phyloP scores from a whole-genome alignment of 1,284 basidiomycete genomes.

The Porodaedalea pini region DNA sequence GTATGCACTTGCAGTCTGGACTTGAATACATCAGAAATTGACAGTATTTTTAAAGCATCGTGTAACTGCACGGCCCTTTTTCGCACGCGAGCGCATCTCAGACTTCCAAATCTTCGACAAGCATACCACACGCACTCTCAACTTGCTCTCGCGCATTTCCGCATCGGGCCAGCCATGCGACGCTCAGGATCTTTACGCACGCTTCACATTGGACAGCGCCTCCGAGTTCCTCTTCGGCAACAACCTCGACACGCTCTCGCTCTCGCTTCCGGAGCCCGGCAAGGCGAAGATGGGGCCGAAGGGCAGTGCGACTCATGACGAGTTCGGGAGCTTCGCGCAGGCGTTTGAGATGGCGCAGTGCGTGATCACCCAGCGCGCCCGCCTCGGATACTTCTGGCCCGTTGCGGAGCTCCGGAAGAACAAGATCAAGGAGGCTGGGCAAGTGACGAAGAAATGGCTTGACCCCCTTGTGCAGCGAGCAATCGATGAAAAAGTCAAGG shows the following conservation, averaged over 20 bases:
- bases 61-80: slow-evolving; percentile 67
- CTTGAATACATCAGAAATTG: not conserved
- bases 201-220: slow-evolving; percentile 67
- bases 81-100: slow-evolving; percentile 62
- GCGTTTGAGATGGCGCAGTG: slow-evolving; percentile 63
- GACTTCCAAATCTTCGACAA: slow-evolving; percentile 68
- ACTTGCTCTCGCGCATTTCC: slow-evolving; percentile 43
- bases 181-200: slow-evolving; percentile 62
- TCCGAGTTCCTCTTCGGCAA: slow-evolving; percentile 68
- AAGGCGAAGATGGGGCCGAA: slow-evolving; percentile 47
- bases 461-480: slow-evolving; percentile 58
- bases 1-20: slow-evolving; percentile 30
- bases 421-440: slow-evolving; percentile 47
- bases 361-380: slow-evolving; percentile 48
- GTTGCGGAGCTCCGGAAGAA: slow-evolving; percentile 61
- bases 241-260: slow-evolving; percentile 57
- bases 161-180: slow-evolving; percentile 44
- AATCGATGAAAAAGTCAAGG: slow-evolving; percentile 43
- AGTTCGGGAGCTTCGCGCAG: slow-evolving; percentile 58
- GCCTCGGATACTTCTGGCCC: slow-evolving; percentile 64
- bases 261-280: slow-evolving; percentile 48
- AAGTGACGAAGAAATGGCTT: slow-evolving; percentile 54
- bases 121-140: slow-evolving; percentile 46
- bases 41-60: slow-evolving; percentile 46
- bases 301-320: slow-evolving; percentile 56